Evolutionary conservation across 768 basidiomycete genomes (phyloP), one percentile per base, ranked within the genome.

Genomic region (Postia placenta): DNA sequence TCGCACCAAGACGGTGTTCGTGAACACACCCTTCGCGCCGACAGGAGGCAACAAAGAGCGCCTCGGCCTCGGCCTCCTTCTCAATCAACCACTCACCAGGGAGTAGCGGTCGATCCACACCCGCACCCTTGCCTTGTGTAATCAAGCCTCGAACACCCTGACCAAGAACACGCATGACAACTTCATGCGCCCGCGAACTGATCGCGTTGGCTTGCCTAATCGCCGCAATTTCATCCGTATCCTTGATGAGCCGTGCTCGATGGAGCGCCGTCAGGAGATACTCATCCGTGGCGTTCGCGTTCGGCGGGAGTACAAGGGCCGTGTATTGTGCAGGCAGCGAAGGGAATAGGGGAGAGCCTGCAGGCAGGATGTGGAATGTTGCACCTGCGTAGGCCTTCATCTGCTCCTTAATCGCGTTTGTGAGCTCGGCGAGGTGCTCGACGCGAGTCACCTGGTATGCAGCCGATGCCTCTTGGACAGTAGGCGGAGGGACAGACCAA

Each of bases 31-130:
- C 92, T 68, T 91, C 85, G 49, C 91, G 73, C 44, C 92, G 73
- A 67, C 93, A 96, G 1, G 85, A 85, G 2, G 93, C 91, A 0
- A 92, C 87, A 54, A 97, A 98, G 6, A 94, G 75, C 0, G 93
- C 95, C 63, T 95, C 94, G 0, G 92, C 95, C 64, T 96, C 94
- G 0, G 83, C 85, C 66, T 98, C 95, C 57, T 87, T 89, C 69
- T 89, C 81, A 14, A 97, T 89, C 39, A 91, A 70, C 87, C 94
- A 96, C 59, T 93, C 86, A 2, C 76, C 74, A 1, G 87, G 89
- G 2, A 90, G 69, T 4, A 78, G 66, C 0, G 81, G 82, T 3
- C 76, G 67, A 9, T 68, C 67, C 3, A 51, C 56, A 2, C 61
- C 60, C 26, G 71, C 71, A 4, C 67, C 76, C 11, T 68, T 65